Evolutionary conservation across 352 stramenopile species (phyloP).

Genomic region (Phytophthora litchii): DNA sequence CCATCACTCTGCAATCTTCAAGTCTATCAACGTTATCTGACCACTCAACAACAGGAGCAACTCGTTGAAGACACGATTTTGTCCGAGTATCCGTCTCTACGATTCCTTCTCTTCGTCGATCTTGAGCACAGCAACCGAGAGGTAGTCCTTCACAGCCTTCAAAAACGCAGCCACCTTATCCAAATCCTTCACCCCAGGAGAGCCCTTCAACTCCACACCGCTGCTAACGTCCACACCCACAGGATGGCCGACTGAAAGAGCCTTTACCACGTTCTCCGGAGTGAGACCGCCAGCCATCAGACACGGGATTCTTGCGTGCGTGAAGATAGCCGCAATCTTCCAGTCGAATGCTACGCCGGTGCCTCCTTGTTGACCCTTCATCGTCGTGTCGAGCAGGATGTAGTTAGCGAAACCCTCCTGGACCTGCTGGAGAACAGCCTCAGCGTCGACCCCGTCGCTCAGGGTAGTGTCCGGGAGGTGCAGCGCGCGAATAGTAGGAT

Average conservation of each 20-base stretch:
- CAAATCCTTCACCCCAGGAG: constrained; percentile 69
- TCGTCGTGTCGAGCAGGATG: constrained; percentile 96
- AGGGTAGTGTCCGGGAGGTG: constrained; percentile 90
- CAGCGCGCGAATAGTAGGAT: constrained; percentile 94
- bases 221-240: constrained; percentile 97
- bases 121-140: constrained; percentile 59
- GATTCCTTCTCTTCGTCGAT: constrained; percentile 67
- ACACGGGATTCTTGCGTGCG: constrained; percentile 91
- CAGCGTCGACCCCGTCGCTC: constrained; percentile 75
- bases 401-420: constrained; percentile 76
- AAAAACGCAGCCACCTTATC: constrained; percentile 64
- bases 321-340: constrained; percentile 92
- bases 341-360: constrained; percentile 97
- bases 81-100: constrained; percentile 22
- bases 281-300: constrained; percentile 97
- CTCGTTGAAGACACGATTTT: constrained; percentile 13
- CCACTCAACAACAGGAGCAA: constrained; percentile 4
- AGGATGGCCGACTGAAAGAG: constrained; percentile 76
- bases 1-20: constrained; percentile 22
- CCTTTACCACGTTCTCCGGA: constrained; percentile 93
- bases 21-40: constrained; percentile 24
- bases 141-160: constrained; percentile 66
- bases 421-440: constrained; percentile 75
- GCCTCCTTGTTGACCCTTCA: constrained; percentile 93
- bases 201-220: constrained; percentile 91